phyloP scores from a whole-genome alignment of 257 asterid genomes.

The Ocimum tenuiflorum region DNA sequence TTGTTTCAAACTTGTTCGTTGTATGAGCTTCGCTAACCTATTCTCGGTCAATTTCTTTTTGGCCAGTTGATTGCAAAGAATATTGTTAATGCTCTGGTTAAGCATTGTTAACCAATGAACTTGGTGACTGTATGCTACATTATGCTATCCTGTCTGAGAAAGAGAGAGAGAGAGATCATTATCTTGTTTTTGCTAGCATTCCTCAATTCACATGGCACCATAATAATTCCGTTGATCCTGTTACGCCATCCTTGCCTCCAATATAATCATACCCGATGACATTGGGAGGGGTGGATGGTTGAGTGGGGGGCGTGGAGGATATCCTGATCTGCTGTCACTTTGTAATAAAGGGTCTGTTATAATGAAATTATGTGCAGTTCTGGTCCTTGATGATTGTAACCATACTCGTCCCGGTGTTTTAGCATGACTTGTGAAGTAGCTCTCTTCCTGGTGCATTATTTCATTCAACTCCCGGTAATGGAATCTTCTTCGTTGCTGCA shows the following conservation, averaged over 20 bases:
- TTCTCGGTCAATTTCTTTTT: neutral
- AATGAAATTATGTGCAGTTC: neutral
- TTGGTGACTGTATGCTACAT: neutral
- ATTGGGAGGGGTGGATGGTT: neutral
- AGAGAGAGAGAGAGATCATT: neutral
- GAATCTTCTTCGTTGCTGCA: constrained; percentile 37
- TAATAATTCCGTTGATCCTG: neutral
- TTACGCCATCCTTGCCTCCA: neutral
- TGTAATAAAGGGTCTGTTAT: neutral
- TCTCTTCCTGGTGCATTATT: neutral
- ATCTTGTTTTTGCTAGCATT: neutral
- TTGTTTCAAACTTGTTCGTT: neutral
- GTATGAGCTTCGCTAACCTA: neutral
- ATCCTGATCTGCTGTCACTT: neutral
- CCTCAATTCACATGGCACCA: neutral
- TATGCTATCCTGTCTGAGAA: neutral
- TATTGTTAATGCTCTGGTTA: neutral
- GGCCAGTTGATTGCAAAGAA: neutral
- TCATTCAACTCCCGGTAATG: constrained; percentile 10
- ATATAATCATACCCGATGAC: neutral
- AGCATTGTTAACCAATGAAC: neutral
- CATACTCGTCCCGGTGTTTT: neutral
- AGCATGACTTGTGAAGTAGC: neutral
- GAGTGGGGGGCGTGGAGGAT: neutral
- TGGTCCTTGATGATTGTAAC: constrained; percentile 7